These are phyloP conservation scores for Pichia rugopelliculosa DNA, from an alignment of 805 yeast genomes.

Conservation along the genomic window DNA sequence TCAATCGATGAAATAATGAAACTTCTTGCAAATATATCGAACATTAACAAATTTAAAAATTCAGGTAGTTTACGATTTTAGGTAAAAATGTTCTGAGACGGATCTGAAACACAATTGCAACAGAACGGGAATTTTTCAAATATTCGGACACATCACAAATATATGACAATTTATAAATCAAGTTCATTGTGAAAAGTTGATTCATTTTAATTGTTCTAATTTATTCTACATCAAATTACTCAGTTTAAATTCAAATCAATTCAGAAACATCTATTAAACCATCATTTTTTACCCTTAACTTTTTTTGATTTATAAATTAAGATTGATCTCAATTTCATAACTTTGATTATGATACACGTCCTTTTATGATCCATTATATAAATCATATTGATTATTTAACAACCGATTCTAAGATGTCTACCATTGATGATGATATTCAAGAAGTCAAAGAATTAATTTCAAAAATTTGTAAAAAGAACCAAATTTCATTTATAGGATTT, in stretches of 20 bases:
- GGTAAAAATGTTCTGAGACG: not conserved
- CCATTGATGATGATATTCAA: slow-evolving; percentile 1
- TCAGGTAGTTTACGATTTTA: not conserved
- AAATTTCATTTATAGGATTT: slow-evolving; percentile 10
- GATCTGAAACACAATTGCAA: not conserved
- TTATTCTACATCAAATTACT: not conserved
- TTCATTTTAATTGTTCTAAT: not conserved
- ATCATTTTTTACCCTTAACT: not conserved
- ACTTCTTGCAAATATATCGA: not conserved
- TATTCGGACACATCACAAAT: not conserved
- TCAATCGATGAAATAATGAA: no score
- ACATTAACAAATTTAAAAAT: no score
- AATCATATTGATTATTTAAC: not conserved
- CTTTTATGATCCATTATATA: not conserved
- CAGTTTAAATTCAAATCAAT: not conserved
- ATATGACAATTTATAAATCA: not conserved
- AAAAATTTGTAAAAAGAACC: slow-evolving; percentile 7
- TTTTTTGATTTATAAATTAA: not conserved
- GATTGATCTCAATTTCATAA: not conserved
- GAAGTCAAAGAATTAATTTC: not conserved
- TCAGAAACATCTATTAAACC: not conserved
- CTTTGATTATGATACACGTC: not conserved
- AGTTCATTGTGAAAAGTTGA: not conserved
- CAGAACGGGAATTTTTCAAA: not conserved
- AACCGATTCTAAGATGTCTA: not conserved